These are phyloP conservation scores for Inga leiocalycina DNA, from an alignment of 306 rosid species.

Conservation along the genomic window DNA sequence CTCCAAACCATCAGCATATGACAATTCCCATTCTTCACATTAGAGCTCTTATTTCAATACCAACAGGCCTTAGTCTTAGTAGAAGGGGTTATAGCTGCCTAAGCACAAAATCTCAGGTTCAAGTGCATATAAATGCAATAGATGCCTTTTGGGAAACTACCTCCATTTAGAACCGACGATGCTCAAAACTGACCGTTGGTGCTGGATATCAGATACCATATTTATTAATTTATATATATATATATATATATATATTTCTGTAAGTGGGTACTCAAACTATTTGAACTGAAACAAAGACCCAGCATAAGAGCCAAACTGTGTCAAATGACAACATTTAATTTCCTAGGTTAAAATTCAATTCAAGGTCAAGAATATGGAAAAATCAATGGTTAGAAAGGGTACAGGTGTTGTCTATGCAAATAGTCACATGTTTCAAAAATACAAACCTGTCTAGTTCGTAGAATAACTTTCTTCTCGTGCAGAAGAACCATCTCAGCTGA, in stretches of 20 bases:
- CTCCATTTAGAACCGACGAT: neutral
- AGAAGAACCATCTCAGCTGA: conserved; percentile 68
- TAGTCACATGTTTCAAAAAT: conserved; percentile 17
- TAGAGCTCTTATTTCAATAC: neutral
- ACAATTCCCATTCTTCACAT: neutral
- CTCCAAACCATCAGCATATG: neutral
- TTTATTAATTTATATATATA: neutral
- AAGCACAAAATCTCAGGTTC: neutral
- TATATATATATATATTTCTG: neutral
- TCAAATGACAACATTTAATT: neutral
- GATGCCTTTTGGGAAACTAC: neutral
- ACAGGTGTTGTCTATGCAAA: neutral
- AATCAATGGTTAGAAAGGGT: neutral
- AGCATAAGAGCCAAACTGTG: neutral
- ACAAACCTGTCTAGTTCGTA: conserved; percentile 56
- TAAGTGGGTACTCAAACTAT: neutral
- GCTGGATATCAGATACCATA: neutral
- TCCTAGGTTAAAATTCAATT: neutral
- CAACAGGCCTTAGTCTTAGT: neutral
- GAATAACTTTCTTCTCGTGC: conserved; percentile 50
- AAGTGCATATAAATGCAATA: neutral
- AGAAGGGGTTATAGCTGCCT: neutral
- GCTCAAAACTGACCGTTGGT: neutral
- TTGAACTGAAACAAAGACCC: neutral
- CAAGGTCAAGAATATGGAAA: neutral